Evolutionary conservation across 805 yeast genomes (phyloP).

Genomic region (Myxozyma mucilagina): DNA sequence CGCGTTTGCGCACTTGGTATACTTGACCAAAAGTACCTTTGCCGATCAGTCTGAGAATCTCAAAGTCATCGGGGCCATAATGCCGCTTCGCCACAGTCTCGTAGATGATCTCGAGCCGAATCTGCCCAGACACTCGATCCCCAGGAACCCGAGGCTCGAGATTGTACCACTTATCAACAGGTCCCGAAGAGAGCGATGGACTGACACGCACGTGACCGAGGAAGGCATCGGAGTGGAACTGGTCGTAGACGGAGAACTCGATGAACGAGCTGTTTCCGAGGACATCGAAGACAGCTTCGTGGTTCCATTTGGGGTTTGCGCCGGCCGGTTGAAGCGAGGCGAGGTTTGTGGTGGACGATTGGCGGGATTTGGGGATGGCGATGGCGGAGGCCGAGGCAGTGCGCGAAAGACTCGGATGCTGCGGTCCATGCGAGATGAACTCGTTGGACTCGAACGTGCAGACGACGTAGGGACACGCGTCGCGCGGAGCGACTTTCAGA

Average conservation of each 20-base stretch:
- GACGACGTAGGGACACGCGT: conserved; percentile 75
- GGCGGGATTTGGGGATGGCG: conserved; percentile 40
- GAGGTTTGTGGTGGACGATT: conserved; percentile 25
- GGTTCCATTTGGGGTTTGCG: conserved; percentile 84
- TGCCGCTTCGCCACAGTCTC: conserved; percentile 67
- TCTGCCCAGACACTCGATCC: conserved; percentile 73
- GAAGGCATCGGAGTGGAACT: conserved; percentile 75
- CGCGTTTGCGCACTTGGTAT: conserved; percentile 89
- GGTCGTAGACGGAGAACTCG: conserved; percentile 89
- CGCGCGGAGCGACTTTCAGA: conserved; percentile 53
- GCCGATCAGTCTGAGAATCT: conserved; percentile 84
- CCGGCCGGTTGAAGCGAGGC: conserved; percentile 30
- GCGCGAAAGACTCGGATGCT: background rate
- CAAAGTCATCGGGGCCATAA: conserved; percentile 93
- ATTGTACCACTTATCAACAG: conserved; percentile 71
- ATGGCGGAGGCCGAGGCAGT: conserved; percentile 33
- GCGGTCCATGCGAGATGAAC: conserved; percentile 81
- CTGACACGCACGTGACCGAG: conserved; percentile 78
- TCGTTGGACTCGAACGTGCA: conserved; percentile 91
- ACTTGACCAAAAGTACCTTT: conserved; percentile 98
- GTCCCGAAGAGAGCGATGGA: conserved; percentile 51
- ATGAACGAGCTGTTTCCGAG: conserved; percentile 79
- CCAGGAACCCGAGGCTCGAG: conserved; percentile 59
- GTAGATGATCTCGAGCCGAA: conserved; percentile 73
- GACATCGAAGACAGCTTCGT: conserved; percentile 90